Conservation (phyloP, 805 yeast genomes). For the Scheffersomyces lignosus region DNA sequence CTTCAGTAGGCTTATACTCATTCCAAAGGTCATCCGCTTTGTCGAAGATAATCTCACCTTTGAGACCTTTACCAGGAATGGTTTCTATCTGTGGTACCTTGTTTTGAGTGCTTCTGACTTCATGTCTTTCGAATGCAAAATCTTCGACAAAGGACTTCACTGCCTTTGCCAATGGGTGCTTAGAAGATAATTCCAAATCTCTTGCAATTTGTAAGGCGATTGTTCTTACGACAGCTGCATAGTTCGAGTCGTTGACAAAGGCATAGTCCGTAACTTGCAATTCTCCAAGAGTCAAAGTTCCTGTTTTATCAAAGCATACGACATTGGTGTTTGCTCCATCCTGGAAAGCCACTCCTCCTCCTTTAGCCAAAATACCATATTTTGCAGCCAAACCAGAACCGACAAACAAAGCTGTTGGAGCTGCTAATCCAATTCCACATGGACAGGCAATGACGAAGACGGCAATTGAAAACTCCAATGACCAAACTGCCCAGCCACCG, state of each 20-base stretch:
- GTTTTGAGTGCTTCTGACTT: constrained; percentile 24
- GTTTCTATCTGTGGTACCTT: constrained; percentile 51
- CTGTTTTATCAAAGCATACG: constrained; percentile 78
- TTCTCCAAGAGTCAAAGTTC: constrained; percentile 71
- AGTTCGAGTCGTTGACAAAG: constrained; percentile 18
- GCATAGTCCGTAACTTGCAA: constrained; percentile 54
- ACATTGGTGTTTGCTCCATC: constrained; percentile 65
- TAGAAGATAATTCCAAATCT: constrained; percentile 62
- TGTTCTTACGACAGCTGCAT: constrained; percentile 11
- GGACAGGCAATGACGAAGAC: constrained; percentile 86
- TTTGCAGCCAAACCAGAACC: constrained; percentile 81
- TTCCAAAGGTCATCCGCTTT: constrained; percentile 32
- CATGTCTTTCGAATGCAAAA: constrained; percentile 28
- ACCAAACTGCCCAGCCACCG: constrained; percentile 80
- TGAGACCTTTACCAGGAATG: constrained; percentile 60
- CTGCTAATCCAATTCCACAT: constrained; percentile 82
- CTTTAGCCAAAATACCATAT: constrained; percentile 71
- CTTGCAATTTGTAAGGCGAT: constrained; percentile 49
- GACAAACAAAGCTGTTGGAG: constrained; percentile 79
- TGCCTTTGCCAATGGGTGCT: constrained; percentile 68
- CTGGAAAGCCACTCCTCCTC: constrained; percentile 83
- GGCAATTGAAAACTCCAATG: constrained; percentile 72
- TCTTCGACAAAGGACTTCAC: constrained; percentile 38
- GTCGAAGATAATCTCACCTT: constrained; percentile 38
- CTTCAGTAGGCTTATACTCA: constrained; percentile 32